These are phyloP conservation scores for Ceratobasidium sp. DNA, from an alignment of 1,284 basidiomycete genomes.

Conservation along the genomic window DNA sequence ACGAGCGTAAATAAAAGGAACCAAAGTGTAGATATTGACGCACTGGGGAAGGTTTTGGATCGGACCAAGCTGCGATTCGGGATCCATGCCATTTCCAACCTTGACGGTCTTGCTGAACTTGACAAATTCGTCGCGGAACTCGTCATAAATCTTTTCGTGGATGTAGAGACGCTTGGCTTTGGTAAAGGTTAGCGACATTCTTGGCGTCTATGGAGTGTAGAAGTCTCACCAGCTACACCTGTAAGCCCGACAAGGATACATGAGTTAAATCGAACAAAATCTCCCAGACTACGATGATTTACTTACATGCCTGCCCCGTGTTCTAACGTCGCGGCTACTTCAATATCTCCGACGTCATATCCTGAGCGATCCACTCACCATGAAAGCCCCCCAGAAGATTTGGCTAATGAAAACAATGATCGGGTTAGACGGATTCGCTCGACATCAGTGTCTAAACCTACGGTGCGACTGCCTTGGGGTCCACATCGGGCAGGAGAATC, in stretches of 20 bases:
- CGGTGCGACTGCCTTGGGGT: slow-evolving; percentile 72
- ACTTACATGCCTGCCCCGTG: slow-evolving; percentile 35
- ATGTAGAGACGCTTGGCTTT: slow-evolving; percentile 60
- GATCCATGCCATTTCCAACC: slow-evolving; percentile 57
- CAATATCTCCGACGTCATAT: not conserved
- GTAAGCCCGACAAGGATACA: not conserved
- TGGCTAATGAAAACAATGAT: not conserved
- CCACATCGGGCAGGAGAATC: slow-evolving; percentile 61
- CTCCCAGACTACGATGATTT: no score
- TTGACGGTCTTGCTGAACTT: slow-evolving; percentile 58
- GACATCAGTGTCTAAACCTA: not conserved
- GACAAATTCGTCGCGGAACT: slow-evolving; percentile 54
- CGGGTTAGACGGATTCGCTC: not conserved
- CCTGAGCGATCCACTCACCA: slow-evolving; percentile 8
- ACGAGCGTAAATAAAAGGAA: not conserved
- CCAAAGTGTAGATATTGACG: not conserved
- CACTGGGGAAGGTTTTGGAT: slow-evolving; percentile 36
- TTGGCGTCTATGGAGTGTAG: not conserved
- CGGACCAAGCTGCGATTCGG: slow-evolving; percentile 29
- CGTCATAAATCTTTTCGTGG: slow-evolving; percentile 62
- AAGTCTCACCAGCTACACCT: not conserved
- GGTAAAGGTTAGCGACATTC: not conserved
- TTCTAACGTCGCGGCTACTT: not conserved
- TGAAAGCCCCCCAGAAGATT: slow-evolving; percentile 26
- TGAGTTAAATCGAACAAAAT: not conserved